A percentile compares a stretch with the other conserved stretches of the same genome.
Evolutionary conservation across 2,329 filamentous ascomycete genomes (phyloP).

Genomic region (Neopestalotiopsis sp.): DNA sequence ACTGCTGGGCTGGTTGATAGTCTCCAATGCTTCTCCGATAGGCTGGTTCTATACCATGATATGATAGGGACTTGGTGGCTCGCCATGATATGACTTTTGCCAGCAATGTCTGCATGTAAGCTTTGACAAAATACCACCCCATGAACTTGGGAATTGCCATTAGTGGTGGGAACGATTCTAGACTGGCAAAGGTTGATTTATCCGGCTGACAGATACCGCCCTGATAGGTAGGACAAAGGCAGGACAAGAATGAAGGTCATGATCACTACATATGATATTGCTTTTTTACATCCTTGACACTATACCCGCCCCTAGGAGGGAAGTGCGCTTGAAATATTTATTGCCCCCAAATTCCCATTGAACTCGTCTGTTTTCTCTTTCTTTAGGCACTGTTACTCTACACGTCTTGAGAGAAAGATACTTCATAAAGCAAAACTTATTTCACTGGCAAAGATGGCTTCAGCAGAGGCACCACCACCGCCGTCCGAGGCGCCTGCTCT

Average conservation of each 20-base stretch:
- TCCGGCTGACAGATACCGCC: background rate
- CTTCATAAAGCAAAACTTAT: background rate
- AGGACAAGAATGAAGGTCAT: background rate
- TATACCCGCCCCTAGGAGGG: background rate
- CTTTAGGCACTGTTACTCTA: background rate
- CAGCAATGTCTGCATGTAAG: constrained; percentile 2
- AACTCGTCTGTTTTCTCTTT: background rate
- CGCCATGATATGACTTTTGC: background rate
- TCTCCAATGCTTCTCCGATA: background rate
- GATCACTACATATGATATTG: background rate
- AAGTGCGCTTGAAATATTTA: background rate
- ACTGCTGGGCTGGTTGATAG: background rate
- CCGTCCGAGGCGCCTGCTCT: constrained; percentile 12
- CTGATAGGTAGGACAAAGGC: background rate
- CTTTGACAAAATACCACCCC: constrained; percentile 3
- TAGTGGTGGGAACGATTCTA: background rate
- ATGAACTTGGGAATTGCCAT: background rate
- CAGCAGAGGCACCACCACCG: background rate
- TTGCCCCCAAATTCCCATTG: background rate
- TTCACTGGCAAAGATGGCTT: background rate
- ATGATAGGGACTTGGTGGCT: background rate
- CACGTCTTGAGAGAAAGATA: too few species aligned
- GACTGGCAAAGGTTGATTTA: background rate
- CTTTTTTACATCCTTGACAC: constrained; percentile 2
- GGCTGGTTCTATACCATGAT: background rate